Evolutionary conservation across 2,329 filamentous ascomycete genomes (phyloP), one percentile per base, ranked within the genome.

Genomic region (Sclerotinia sclerotiorum): DNA sequence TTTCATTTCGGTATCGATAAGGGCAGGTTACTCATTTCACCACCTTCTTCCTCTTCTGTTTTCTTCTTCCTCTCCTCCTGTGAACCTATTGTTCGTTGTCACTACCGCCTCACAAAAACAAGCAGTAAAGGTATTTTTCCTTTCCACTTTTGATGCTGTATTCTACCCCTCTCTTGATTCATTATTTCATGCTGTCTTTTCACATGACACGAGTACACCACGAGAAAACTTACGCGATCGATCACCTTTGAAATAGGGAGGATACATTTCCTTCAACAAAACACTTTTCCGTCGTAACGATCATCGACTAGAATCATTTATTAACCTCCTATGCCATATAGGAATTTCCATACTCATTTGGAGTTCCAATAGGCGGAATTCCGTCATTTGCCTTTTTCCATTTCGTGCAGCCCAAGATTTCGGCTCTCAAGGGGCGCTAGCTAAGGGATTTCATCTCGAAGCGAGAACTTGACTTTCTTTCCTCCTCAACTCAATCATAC

Each of bases 401-500:
- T 58, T 58, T 64, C 49, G 58, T 56, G 48, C 51, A 49, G 46
- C 51, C 27, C 46, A 42, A 55, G 44, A 32, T 21, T 57, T 66
- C 52, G 56, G 56, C 49, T 67, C 56, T 60, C 58, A 61, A 69
- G 66, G 69, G 69, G 69, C 60, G 46, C 60, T 63, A 63, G 46
- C 60, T 63, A 63, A 63, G 60, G 60, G 60, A 63, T 60, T 56
- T 67, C 52, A 54, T 62, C 65, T 48, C 42, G 57, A 68, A 68
- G 65, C 70, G 68, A 72, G 69, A 67, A 56, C 65, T 63, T 63
- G 55, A 62, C 66, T 71, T 65, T 52, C 65, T 69, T 69, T 63
- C 69, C 64, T 61, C 60, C 69, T 60, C 69, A 60, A 66, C 32
- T 44, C 57, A 63, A 57, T 56, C 64, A 68, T 64, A 63, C 46